These are phyloP conservation scores for Vaccinium macrocarpon DNA, from an alignment of 148 eudicot genomes.

Conservation along the genomic window DNA sequence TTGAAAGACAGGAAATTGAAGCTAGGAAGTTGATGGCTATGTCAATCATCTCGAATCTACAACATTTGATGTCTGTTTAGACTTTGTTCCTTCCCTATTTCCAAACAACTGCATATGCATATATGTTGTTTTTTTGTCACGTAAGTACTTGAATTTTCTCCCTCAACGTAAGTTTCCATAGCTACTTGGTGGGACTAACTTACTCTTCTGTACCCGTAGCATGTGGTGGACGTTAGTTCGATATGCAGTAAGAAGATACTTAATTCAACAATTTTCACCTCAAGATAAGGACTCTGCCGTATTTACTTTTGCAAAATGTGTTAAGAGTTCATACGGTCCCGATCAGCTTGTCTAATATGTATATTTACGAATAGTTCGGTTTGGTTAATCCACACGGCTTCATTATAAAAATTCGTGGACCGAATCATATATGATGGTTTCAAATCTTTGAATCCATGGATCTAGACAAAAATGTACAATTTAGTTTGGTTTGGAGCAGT, in stretches of 20 bases:
- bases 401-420: too few relatives aligned
- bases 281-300: constrained; percentile 86
- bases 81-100: background rate
- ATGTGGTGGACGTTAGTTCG: constrained; percentile 21
- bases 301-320: constrained; percentile 43
- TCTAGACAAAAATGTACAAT: too few relatives aligned
- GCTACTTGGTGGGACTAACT: background rate
- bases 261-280: constrained; percentile 69
- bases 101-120: background rate
- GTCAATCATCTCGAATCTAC: constrained; percentile 57
- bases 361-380: too few relatives aligned
- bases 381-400: too few relatives aligned
- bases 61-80: constrained; percentile 57
- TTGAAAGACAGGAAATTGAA: constrained; percentile 66
- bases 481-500: too few relatives aligned
- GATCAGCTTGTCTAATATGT: too few relatives aligned
- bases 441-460: too few relatives aligned
- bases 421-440: too few relatives aligned
- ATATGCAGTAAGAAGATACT: constrained; percentile 81
- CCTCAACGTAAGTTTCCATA: background rate
- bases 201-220: too few relatives aligned
- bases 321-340: too few relatives aligned
- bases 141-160: background rate
- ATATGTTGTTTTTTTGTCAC: too few relatives aligned
- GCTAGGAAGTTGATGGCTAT: constrained; percentile 60